Conservation (phyloP, 2,329 filamentous ascomycete genomes). For the Fusarium succisae region DNA sequence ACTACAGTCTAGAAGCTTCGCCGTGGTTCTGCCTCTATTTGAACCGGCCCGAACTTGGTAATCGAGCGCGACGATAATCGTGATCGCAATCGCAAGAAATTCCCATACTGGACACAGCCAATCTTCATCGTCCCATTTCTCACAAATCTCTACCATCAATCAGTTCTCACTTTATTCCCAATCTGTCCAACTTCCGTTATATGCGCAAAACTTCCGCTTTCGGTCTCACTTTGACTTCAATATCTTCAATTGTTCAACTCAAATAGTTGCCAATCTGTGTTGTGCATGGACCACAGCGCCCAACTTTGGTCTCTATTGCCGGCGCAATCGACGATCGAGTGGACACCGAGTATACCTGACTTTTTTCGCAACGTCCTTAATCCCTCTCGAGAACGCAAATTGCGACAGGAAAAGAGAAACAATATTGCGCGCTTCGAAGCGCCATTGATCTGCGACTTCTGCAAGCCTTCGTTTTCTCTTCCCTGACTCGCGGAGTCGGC, state of each 20-base stretch:
- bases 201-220: conserved; percentile 2
- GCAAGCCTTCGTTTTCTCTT: background rate
- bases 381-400: background rate
- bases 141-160: background rate
- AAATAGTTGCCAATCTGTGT: conserved; percentile 9
- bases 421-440: conserved; percentile 8
- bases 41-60: background rate
- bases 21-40: conserved; percentile 10
- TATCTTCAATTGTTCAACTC: conserved; percentile 7
- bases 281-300: conserved; percentile 27
- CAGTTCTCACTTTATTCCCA: background rate
- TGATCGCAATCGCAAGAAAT: background rate
- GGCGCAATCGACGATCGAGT: conserved; percentile 25
- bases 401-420: background rate
- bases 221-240: background rate
- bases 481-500: conserved; percentile 18
- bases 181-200: background rate
- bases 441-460: background rate
- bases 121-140: background rate
- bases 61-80: background rate
- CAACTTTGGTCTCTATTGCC: background rate
- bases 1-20: conserved; percentile 15
- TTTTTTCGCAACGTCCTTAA: background rate
- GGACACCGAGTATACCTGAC: background rate
- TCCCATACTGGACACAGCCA: background rate